Conservation (phyloP, 2,329 filamentous ascomycete species). For the Ophiocordyceps sinensis region DNA sequence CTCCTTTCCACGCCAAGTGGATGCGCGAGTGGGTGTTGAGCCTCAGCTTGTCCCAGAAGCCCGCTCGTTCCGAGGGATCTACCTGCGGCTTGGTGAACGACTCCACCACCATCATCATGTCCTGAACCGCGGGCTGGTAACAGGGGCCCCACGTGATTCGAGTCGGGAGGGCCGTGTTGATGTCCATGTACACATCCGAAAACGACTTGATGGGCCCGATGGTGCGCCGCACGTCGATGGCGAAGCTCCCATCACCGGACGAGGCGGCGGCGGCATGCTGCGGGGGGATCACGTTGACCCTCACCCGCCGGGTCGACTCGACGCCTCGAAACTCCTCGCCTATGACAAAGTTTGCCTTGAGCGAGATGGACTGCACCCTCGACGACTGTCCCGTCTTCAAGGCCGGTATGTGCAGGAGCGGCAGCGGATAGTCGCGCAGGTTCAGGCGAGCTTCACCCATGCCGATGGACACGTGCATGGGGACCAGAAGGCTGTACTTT, state of each 20-base stretch:
- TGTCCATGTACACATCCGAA: conserved; percentile 79
- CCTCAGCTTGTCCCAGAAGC: conserved; percentile 98
- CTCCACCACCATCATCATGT: conserved; percentile 99
- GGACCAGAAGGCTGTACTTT: conserved; percentile 77
- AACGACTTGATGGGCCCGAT: conserved; percentile 94
- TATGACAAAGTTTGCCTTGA: conserved; percentile 86
- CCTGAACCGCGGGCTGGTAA: conserved; percentile 94
- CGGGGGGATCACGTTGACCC: conserved; percentile 72
- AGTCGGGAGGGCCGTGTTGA: conserved; percentile 85
- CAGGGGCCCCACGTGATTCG: conserved; percentile 94
- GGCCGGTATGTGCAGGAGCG: conserved; percentile 76
- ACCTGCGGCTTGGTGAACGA: conserved; percentile 93
- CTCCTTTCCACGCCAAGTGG: conserved; percentile 80
- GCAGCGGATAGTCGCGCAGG: conserved; percentile 84
- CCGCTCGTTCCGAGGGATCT: conserved; percentile 83
- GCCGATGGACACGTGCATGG: conserved; percentile 76
- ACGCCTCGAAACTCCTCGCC: conserved; percentile 80
- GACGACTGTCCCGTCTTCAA: conserved; percentile 68
- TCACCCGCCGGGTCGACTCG: conserved; percentile 66
- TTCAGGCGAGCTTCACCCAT: conserved; percentile 84
- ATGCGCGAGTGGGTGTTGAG: conserved; percentile 88
- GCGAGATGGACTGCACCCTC: conserved; percentile 63
- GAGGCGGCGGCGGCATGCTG: conserved; percentile 37
- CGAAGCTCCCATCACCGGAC: conserved; percentile 51
- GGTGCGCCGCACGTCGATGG: conserved; percentile 76